phyloP scores from a whole-genome alignment of 75 land plant genomes.

The Sequoia sempervirens region DNA sequence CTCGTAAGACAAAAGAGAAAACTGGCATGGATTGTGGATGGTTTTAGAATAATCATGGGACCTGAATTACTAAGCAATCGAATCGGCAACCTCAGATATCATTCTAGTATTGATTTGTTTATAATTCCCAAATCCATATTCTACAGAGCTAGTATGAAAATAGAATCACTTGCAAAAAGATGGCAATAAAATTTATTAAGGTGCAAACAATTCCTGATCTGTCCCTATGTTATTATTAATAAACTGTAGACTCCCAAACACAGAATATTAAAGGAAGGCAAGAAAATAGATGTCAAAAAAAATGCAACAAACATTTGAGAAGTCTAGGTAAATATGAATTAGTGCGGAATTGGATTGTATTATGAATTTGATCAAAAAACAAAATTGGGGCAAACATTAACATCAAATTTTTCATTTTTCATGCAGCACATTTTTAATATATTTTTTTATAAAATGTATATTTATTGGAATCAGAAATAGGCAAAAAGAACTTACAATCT shows the following conservation, averaged over 20 bases:
- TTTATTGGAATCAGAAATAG: neutral
- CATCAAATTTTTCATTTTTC: neutral
- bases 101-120: neutral
- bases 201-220: neutral
- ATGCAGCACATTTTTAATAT: neutral
- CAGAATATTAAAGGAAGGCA: neutral
- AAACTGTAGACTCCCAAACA: neutral
- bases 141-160: neutral
- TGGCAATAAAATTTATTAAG: neutral
- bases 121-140: neutral
- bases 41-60: neutral
- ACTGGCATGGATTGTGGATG: neutral
- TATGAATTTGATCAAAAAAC: neutral
- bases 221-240: neutral
- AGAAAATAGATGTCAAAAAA: neutral
- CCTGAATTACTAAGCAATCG: neutral
- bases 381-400: neutral
- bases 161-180: neutral
- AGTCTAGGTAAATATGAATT: neutral
- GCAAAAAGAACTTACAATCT: constrained; percentile 53
- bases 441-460: neutral
- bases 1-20: neutral
- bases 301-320: neutral
- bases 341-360: neutral
- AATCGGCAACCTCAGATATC: neutral